Base-by-base conservation (phyloP, 768 basidiomycete species). In the Podaxis sp. region DNA sequence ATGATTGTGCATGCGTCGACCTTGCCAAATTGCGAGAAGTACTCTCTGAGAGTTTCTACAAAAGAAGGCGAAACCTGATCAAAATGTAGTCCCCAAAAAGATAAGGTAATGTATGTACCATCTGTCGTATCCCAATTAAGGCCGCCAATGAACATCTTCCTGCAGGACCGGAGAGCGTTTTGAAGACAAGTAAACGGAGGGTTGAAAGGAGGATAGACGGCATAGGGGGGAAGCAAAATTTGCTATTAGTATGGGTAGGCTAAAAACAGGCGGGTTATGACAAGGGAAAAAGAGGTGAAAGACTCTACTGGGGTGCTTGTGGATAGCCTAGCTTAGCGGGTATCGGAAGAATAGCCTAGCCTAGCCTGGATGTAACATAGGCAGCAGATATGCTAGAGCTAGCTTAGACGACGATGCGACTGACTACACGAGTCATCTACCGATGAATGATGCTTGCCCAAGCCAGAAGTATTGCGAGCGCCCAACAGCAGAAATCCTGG, bases 91-190 rank as follows among this genome's bases (percentile, higher is more conserved):
- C 63, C 69, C 58, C 72, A 64, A 75, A 69, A 67, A 73, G 4
- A 75, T 70, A 75, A 76, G 74, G 67, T 69, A 67, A 73, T 71
- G 68, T 77, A 79, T 79, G 65, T 85, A 99, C 97, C 96, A 84
- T 98, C 97, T 74, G 94, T 96, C 70, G 97, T 98, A 77, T 98
- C 96, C 97, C 97, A 99, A 80, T 98, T 97, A 67, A 99, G 83
- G 67, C 97, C 97, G 66, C 97, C 97, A 73, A 99, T 96, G 77
- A 99, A 99, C 97, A 99, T 99, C 84, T 99, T 99, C 77, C 97
- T 98, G 82, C 75, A 79, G 74, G 78, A 69, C 57, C 65, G 46
- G 64, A 64, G 63, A 62, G 62, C 64, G 62, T 63, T 63, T 57
- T 65, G 57, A 64, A 59, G 40, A 63, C 58, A 59, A 66, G 49